A percentile compares a stretch with the other conserved stretches of the same genome.
Conservation (phyloP, 1,284 basidiomycete species). For the Irpex lacteus region DNA sequence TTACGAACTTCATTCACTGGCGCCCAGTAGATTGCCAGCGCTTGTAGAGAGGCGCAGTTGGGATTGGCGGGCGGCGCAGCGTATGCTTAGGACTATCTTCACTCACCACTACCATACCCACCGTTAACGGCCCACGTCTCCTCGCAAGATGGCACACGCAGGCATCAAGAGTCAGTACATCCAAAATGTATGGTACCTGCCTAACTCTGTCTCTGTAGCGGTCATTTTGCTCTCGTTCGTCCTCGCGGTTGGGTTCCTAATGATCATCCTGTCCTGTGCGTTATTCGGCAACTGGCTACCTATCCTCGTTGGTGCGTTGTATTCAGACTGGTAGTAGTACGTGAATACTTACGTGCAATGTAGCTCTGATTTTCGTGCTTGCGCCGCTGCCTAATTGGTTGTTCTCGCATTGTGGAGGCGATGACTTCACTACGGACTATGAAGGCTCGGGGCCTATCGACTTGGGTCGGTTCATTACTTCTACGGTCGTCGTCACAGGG, state of each 20-base stretch:
- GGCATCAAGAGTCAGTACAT: slow-evolving; percentile 31
- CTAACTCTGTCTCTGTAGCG: slow-evolving; percentile 46
- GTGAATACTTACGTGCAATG: background rate
- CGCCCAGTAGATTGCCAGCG: too few relatives aligned
- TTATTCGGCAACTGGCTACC: slow-evolving; percentile 98
- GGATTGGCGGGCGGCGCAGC: background rate
- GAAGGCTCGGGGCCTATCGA: slow-evolving; percentile 66
- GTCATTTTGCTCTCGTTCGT: slow-evolving; percentile 96
- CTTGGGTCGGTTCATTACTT: slow-evolving; percentile 91
- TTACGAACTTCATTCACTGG: too few relatives aligned
- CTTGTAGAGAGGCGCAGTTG: background rate
- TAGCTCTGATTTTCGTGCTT: slow-evolving; percentile 92
- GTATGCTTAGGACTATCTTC: background rate
- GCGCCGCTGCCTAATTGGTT: slow-evolving; percentile 95
- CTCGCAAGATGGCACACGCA: slow-evolving; percentile 25
- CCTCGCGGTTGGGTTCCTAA: slow-evolving; percentile 93
- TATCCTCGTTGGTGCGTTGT: slow-evolving; percentile 85
- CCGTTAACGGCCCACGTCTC: background rate
- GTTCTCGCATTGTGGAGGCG: slow-evolving; percentile 79
- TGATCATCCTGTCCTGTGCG: slow-evolving; percentile 97
- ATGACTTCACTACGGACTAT: slow-evolving; percentile 77
- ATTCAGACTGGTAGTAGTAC: too few relatives aligned
- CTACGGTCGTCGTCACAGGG: slow-evolving; percentile 87
- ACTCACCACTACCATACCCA: background rate
- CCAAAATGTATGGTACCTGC: slow-evolving; percentile 11